Percentiles rank a stretch among this genome's conserved stretches.
Conservation (phyloP, 2,329 filamentous ascomycete species). For the Fusarium abutilonis region DNA sequence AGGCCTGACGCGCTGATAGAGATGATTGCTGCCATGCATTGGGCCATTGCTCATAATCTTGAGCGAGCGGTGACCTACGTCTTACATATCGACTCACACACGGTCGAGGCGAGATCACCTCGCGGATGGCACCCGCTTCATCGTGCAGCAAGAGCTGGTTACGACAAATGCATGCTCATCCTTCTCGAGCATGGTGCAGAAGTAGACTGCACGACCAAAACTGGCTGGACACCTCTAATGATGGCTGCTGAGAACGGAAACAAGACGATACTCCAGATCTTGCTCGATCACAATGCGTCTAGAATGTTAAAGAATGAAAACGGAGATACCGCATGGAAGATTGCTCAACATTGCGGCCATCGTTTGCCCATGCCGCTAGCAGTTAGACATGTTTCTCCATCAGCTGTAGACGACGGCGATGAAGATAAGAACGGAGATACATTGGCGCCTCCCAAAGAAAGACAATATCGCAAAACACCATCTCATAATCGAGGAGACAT, state of each 20-base stretch:
- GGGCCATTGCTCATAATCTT: constrained; percentile 8
- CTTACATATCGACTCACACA: constrained; percentile 14
- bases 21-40: not conserved
- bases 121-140: constrained; percentile 21
- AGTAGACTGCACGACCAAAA: constrained; percentile 16
- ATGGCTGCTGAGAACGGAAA: constrained; percentile 19
- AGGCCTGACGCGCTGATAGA: not conserved
- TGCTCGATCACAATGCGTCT: constrained; percentile 2
- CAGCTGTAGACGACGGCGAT: not conserved
- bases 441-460: not conserved
- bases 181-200: constrained; percentile 20
- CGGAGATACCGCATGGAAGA: constrained; percentile 4
- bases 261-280: not conserved
- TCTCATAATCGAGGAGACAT: not conserved
- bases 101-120: not conserved
- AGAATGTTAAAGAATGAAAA: constrained; percentile 1
- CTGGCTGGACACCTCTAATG: constrained; percentile 22
- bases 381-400: not conserved
- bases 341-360: constrained; percentile 1
- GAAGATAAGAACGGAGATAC: not conserved
- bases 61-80: constrained; percentile 5
- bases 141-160: constrained; percentile 9
- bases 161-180: not conserved
- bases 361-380: not conserved
- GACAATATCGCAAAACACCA: constrained; percentile 3